Evolutionary conservation across 495 filamentous ascomycete genomes (phyloP), one percentile per base, ranked within the genome.

Genomic region (Sporormia fimetaria): DNA sequence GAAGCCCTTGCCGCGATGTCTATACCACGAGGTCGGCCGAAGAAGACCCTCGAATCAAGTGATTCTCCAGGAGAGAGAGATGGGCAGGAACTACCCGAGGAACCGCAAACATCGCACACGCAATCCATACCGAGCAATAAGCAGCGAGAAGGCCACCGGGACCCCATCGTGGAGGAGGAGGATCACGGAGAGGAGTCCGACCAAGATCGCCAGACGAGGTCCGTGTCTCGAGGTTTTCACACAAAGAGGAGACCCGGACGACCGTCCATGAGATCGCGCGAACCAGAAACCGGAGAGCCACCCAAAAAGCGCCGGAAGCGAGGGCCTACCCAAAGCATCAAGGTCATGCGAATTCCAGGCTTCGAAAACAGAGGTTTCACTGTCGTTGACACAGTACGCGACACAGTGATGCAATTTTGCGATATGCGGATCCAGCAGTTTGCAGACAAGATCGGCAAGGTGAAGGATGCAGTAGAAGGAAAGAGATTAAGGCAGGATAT

Each of bases 301-400:
- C 33, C 34, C 7, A 37, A 20, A 23, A 50, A 50, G 34, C 37
- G 33, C 14, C 47, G 21, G n/a, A 44, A 40, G 26, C 39, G 26
- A 15, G 40, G 40, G 14, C 26, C 40, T 4, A 33, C 21, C 12
- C 23, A 44, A 12, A 12, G 17, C 1, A 44, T 50, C 21, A 18
- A 22, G 1, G 38, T 44, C 20, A 38, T 50, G 40, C 47, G 47
- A 15, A 9, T 50, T 16, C 43, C 43, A n/a, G 45, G 38, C 10
- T 28, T 15, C 20, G 28, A 17, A 10, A 12, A 30, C 4, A 40
- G 30, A 20, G 37, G 37, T 12, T 21, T 37, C 15, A 49, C 45
- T 6, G 45, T 42, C 21, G 45, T 25, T 21, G 45, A 49, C 21
- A 37, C 45, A 10, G 38, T 39, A 3, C 37, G 45, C 3, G 37